phyloP scores from a whole-genome alignment of 1,139 yeast genomes.

The Starmera stellimalicola region DNA sequence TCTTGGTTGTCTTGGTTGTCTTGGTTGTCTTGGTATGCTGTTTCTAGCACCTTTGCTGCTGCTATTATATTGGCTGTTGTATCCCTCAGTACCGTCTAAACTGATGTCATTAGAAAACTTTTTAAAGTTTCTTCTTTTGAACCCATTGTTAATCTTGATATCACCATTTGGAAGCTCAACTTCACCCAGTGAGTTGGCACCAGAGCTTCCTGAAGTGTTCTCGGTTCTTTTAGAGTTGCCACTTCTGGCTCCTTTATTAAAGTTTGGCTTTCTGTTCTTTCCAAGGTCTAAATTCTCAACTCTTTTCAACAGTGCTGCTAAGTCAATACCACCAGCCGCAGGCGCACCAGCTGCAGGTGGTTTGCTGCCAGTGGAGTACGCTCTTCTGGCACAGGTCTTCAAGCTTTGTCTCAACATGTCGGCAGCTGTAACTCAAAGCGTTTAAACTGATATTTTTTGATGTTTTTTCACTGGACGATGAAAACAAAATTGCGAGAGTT shows the following conservation, averaged over 20 bases:
- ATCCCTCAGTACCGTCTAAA: neutral
- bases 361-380: neutral
- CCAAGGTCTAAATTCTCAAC: neutral
- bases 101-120: neutral
- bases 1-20: neutral
- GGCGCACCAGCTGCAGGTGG: neutral
- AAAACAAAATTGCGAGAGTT: too few species aligned
- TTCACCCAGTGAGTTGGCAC: too few species aligned
- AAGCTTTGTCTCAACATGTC: neutral
- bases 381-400: neutral
- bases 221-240: too few species aligned
- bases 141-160: neutral
- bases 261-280: too few species aligned
- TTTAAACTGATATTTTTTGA: too few species aligned
- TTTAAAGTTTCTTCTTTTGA: neutral
- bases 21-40: neutral
- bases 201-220: too few species aligned
- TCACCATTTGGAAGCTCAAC: neutral
- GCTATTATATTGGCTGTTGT: neutral
- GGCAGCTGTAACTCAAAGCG: too few species aligned
- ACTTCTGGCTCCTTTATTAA: too few species aligned
- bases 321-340: neutral
- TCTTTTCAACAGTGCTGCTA: neutral
- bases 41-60: neutral
- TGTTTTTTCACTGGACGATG: too few species aligned